Percentiles rank a stretch among this genome's conserved stretches.
Evolutionary conservation across 106 monocot species (phyloP).

Genomic region (Phalaenopsis aphrodite): DNA sequence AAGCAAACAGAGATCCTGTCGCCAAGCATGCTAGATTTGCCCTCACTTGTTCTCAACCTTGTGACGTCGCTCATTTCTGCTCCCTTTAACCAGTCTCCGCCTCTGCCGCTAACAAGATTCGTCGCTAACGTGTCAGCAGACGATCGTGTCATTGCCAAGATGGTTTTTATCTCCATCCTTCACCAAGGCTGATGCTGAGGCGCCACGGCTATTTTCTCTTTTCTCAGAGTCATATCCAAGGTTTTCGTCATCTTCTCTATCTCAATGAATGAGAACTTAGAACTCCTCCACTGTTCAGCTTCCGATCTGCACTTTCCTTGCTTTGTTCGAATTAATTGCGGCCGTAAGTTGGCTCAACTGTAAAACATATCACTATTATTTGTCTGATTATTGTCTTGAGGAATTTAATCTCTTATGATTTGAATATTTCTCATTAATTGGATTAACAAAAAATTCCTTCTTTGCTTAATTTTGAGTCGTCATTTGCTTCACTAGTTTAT

Average conservation of each 20-base stretch:
- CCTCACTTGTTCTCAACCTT: constrained; percentile 62
- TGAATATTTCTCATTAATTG: not conserved
- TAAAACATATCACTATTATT: constrained; percentile 5
- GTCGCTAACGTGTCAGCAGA: constrained; percentile 23
- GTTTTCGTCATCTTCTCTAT: constrained; percentile 10
- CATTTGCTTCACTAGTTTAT: not conserved
- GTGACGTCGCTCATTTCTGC: constrained; percentile 69
- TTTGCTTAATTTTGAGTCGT: not conserved
- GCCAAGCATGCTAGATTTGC: constrained; percentile 75
- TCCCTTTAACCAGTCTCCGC: constrained; percentile 46
- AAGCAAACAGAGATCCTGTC: constrained; percentile 61
- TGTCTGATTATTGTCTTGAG: not conserved
- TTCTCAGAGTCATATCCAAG: constrained; percentile 66
- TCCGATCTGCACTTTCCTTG: not conserved
- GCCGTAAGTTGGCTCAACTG: constrained; percentile 4
- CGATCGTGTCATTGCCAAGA: constrained; percentile 62
- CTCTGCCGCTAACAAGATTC: constrained; percentile 7
- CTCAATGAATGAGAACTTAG: not conserved
- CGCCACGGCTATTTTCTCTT: constrained; percentile 73
- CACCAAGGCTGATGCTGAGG: constrained; percentile 43
- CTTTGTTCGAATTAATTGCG: constrained; percentile 1
- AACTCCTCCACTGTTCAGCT: not conserved
- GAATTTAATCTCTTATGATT: not conserved
- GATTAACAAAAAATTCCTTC: not conserved
- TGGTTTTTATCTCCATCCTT: constrained; percentile 82